phyloP scores from a whole-genome alignment of 148 eudicot genomes.

The Fagopyrum homotropicum region DNA sequence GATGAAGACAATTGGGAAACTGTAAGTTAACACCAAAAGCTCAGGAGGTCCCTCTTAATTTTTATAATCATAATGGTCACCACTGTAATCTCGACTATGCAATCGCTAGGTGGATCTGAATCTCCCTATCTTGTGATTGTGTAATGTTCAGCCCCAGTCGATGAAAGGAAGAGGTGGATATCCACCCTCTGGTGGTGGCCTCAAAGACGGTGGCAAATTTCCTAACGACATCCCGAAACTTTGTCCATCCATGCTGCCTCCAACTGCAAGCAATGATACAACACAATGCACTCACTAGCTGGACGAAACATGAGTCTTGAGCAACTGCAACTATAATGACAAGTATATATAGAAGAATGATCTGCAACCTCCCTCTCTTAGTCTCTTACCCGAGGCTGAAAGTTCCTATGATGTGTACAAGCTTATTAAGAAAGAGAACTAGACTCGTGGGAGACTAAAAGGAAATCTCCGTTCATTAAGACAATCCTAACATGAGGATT shows the following conservation, averaged over 20 bases:
- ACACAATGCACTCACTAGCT: not conserved
- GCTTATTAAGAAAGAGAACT: not conserved
- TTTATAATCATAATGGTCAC: no score
- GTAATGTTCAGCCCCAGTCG: constrained; percentile 67
- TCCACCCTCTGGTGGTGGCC: constrained; percentile 89
- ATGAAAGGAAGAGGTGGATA: constrained; percentile 68
- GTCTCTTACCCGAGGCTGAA: not conserved
- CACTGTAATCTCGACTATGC: no score
- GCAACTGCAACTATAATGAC: not conserved
- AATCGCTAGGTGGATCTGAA: no score
- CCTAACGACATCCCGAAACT: constrained; percentile 55
- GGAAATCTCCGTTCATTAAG: no score
- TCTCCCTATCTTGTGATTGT: not conserved
- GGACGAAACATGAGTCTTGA: not conserved
- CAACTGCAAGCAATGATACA: constrained; percentile 8
- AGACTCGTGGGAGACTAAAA: no score
- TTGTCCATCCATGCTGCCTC: constrained; percentile 47
- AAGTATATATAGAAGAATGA: not conserved
- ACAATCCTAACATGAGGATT: no score
- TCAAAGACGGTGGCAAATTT: constrained; percentile 78
- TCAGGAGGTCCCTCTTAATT: no score
- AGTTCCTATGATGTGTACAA: not conserved
- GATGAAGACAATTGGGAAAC: no score
- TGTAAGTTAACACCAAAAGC: no score
- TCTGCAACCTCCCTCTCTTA: not conserved